Percentiles rank a stretch among this genome's conserved stretches.
Evolutionary conservation across 2,329 filamentous ascomycete species (phyloP).

Genomic region (Chaetomiaceae sp.): DNA sequence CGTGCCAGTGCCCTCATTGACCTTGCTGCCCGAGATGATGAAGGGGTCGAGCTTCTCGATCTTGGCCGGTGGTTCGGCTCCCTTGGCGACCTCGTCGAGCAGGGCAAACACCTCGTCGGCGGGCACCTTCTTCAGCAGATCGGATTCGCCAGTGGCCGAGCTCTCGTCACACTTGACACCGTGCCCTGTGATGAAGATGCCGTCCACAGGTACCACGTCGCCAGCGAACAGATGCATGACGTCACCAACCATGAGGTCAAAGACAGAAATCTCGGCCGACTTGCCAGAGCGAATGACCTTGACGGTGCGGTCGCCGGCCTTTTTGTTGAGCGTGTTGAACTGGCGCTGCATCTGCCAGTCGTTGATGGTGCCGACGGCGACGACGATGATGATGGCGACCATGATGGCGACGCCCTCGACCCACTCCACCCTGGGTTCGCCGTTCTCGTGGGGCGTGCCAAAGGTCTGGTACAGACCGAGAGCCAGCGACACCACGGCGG

Average conservation of each 20-base stretch:
- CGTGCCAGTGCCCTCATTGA: slow-evolving; percentile 50
- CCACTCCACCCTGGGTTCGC: slow-evolving; percentile 53
- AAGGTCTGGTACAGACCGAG: slow-evolving; percentile 65
- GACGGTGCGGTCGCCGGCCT: slow-evolving; percentile 59
- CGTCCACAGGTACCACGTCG: slow-evolving; percentile 66
- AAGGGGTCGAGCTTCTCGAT: slow-evolving; percentile 57
- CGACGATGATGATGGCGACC: slow-evolving; percentile 60
- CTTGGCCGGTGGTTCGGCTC: slow-evolving; percentile 30
- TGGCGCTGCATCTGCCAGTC: slow-evolving; percentile 66
- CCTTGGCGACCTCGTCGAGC: slow-evolving; percentile 47
- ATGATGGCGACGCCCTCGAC: slow-evolving; percentile 64
- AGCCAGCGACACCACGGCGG: slow-evolving; percentile 60
- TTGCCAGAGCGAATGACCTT: slow-evolving; percentile 64
- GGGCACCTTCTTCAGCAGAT: slow-evolving; percentile 62
- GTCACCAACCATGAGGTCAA: slow-evolving; percentile 65
- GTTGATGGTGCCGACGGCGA: slow-evolving; percentile 57
- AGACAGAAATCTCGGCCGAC: slow-evolving; percentile 57
- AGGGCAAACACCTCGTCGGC: slow-evolving; percentile 55
- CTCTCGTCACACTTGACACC: slow-evolving; percentile 63
- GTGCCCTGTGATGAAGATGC: slow-evolving; percentile 54
- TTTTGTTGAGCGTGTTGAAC: slow-evolving; percentile 56
- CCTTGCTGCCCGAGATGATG: slow-evolving; percentile 53
- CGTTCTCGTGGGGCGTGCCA: slow-evolving; percentile 40
- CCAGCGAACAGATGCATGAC: slow-evolving; percentile 64
- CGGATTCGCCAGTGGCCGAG: slow-evolving; percentile 68